Conservation (phyloP, 2,329 filamentous ascomycete genomes). For the Colletotrichum sp. region DNA sequence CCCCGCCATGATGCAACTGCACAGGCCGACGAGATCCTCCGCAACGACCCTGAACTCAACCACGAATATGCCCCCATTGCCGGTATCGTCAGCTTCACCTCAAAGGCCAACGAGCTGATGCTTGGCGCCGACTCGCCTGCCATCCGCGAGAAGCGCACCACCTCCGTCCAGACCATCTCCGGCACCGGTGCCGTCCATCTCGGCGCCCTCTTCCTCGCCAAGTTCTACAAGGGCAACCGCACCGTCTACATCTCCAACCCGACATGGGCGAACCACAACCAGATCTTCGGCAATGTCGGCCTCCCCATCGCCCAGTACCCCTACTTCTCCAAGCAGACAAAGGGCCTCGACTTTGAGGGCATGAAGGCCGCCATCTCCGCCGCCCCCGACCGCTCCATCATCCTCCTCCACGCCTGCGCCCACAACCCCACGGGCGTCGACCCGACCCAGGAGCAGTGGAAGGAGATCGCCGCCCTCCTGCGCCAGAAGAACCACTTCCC, state of each 20-base stretch:
- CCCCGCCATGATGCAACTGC: slow-evolving; percentile 22
- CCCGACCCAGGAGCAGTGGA: slow-evolving; percentile 93
- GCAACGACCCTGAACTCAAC: slow-evolving; percentile 87
- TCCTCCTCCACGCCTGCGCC: slow-evolving; percentile 93
- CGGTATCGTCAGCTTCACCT: slow-evolving; percentile 83
- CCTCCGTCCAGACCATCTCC: slow-evolving; percentile 92
- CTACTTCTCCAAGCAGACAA: slow-evolving; percentile 90
- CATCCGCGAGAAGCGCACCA: slow-evolving; percentile 79
- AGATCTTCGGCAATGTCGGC: slow-evolving; percentile 93
- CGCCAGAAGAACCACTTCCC: slow-evolving; percentile 85
- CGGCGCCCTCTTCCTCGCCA: slow-evolving; percentile 90
- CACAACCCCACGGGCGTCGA: slow-evolving; percentile 99
- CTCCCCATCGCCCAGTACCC: slow-evolving; percentile 84
- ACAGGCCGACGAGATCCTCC: slow-evolving; percentile 89
- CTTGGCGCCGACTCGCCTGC: slow-evolving; percentile 82
- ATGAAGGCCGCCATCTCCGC: slow-evolving; percentile 75
- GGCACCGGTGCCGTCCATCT: slow-evolving; percentile 95
- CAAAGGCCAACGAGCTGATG: slow-evolving; percentile 89
- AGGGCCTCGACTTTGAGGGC: slow-evolving; percentile 89
- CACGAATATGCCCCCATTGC: slow-evolving; percentile 99
- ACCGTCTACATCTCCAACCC: slow-evolving; percentile 91
- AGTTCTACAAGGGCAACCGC: slow-evolving; percentile 81
- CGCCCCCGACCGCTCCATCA: slow-evolving; percentile 81
- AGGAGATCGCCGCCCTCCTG: slow-evolving; percentile 81
- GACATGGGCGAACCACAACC: slow-evolving; percentile 98